Conservation (phyloP, 2,329 filamentous ascomycete species). For the Gyromitra esculenta region DNA sequence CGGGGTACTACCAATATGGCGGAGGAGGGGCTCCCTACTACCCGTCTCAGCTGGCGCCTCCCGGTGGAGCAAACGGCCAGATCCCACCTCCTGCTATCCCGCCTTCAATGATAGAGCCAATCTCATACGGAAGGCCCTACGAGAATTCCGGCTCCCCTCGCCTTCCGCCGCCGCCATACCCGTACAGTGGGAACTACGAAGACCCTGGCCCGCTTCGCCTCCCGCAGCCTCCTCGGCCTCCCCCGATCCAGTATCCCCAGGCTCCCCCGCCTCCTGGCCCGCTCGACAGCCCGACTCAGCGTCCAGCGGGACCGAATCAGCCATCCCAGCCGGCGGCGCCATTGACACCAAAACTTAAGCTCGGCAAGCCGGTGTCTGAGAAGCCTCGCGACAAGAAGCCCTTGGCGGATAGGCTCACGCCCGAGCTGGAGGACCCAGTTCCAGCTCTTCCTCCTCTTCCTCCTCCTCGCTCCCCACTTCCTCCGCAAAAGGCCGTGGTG, state of each 20-base stretch:
- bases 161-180: not conserved
- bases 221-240: not conserved
- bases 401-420: conserved; percentile 15
- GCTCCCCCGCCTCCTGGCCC: conserved; percentile 21
- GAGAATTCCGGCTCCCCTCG: not conserved
- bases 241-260: not conserved
- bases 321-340: not conserved
- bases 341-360: not conserved
- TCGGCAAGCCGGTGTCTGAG: conserved; percentile 36
- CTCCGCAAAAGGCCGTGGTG: not conserved
- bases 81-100: not conserved
- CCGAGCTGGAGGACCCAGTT: conserved; percentile 12
- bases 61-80: not conserved
- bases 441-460: not conserved
- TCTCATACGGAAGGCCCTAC: not conserved
- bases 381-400: conserved; percentile 33
- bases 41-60: not conserved
- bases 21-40: conserved; percentile 12
- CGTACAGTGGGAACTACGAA: not conserved
- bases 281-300: conserved; percentile 14
- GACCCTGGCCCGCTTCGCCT: not conserved
- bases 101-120: not conserved
- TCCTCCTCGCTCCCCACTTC: not conserved
- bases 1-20: conserved; percentile 21
- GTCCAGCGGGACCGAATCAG: not conserved